Percentiles rank a stretch among this genome's conserved stretches.
Conservation (phyloP, 1,139 yeast genomes). For the Candida gigantensis region DNA sequence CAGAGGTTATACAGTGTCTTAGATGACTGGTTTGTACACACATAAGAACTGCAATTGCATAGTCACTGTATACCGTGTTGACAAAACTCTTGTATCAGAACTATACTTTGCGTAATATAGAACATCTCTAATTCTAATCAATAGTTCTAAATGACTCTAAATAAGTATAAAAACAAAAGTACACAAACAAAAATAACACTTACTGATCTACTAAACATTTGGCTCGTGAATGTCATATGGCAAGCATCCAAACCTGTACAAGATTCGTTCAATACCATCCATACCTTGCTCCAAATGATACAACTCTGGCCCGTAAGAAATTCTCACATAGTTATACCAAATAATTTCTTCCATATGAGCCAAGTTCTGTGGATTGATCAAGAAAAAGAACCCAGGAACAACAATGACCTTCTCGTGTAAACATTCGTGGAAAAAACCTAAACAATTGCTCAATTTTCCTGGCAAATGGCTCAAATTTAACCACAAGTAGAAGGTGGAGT, state of each 20-base stretch:
- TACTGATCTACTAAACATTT: too few species aligned
- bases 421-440: conserved; percentile 71
- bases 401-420: conserved; percentile 63
- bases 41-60: too few species aligned
- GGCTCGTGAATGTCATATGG: conserved; percentile 26
- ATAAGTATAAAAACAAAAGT: not conserved
- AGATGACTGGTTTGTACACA: too few species aligned
- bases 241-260: conserved; percentile 46
- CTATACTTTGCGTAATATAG: too few species aligned
- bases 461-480: conserved; percentile 60
- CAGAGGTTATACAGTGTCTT: too few species aligned
- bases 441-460: conserved; percentile 58
- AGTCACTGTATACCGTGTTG: too few species aligned
- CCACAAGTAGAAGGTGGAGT: conserved; percentile 68
- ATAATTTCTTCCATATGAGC: conserved; percentile 62
- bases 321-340: conserved; percentile 63
- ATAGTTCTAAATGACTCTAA: too few species aligned
- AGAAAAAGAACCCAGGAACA: conserved; percentile 70
- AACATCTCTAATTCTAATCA: too few species aligned
- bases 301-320: conserved; percentile 67
- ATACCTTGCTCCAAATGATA: conserved; percentile 57
- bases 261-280: conserved; percentile 66
- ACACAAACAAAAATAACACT: conserved; percentile 6
- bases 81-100: too few species aligned
- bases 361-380: conserved; percentile 64